A percentile compares a stretch with the other conserved stretches of the same genome.
These are phyloP conservation scores for Tetrahymena malaccensis DNA, from an alignment of 73 alveolate species.

Conservation along the genomic window DNA sequence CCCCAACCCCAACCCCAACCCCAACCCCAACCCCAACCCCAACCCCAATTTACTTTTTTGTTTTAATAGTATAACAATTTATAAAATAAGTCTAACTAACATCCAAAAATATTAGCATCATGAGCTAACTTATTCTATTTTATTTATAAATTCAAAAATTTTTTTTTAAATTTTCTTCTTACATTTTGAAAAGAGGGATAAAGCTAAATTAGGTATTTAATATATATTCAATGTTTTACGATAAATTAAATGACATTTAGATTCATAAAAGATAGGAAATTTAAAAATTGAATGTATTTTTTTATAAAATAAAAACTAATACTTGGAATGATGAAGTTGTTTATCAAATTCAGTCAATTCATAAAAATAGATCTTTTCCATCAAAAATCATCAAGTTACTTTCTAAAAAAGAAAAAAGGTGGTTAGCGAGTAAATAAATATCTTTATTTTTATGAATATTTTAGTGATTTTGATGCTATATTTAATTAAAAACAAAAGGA, in stretches of 20 bases:
- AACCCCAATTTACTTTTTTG: not conserved
- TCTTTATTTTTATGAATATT: not conserved
- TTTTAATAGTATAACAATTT: not conserved
- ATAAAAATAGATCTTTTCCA: not conserved
- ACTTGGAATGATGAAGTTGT: not conserved
- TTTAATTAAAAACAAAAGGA: not conserved
- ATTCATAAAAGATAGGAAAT: not conserved
- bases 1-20: not conserved
- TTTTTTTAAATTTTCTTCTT: too few relatives aligned
- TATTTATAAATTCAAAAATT: too few relatives aligned
- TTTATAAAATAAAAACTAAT: not conserved
- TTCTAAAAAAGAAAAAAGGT: not conserved
- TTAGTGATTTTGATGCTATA: not conserved
- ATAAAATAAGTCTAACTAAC: not conserved
- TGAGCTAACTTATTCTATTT: too few relatives aligned
- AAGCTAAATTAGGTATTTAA: too few relatives aligned
- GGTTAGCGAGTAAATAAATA: not conserved
- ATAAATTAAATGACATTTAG: not conserved
- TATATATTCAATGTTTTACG: too few relatives aligned
- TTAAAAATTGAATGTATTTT: not conserved
- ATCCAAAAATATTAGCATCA: not conserved
- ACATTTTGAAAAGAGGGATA: too few relatives aligned
- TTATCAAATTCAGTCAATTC: not conserved
- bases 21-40: slow-evolving; percentile 5
- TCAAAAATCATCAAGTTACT: not conserved